Evolutionary conservation across 768 basidiomycete genomes (phyloP), one percentile per base, ranked within the genome.

Genomic region (Clitopilus hobsonii): DNA sequence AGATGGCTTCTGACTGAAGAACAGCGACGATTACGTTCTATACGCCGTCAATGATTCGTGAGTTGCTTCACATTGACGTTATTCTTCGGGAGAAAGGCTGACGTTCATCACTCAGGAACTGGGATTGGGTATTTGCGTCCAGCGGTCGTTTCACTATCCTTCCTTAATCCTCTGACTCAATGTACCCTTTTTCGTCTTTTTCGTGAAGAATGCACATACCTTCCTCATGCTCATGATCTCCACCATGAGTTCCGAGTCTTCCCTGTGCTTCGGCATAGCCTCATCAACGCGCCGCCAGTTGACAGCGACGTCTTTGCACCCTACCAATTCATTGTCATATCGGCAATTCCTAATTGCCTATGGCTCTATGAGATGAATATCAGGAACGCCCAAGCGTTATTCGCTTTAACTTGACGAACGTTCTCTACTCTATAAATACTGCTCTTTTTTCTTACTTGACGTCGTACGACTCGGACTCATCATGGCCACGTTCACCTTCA

Each of bases 11-110:
- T 49, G 16, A 27, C 14, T 5, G 22, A 18, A 28, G 18, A 14
- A 18, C 28, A 61, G 60, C 55, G 30, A 56, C 25, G 60, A 61
- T 30, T 61, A 61, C 30, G 60, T 61, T 30, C 54, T 61, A 16
- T 61, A 61, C 36, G 60, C 57, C 5, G 57, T 58, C 13, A 58
- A 61, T 53, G 47, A 56, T 8, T 52, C 54, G 58, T 59, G 27
- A 50, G 55, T 27, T 47, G 1, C n/a, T 5, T 29, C 23, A 25
- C 16, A 18, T 7, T 8, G n/a, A 11, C n/a, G n/a, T 10, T 7
- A 3, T n/a, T 54, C 10, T 14, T 8, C 14, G n/a, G n/a, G n/a
- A n/a, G 22, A 1, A 2, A 3, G 41, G 18, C 16, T 23, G 23
- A n/a, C 24, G 4, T 27, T 51, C 26, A 25, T 24, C 3, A 56